Conservation (phyloP, 225 moss, liverwort and hornwort genomes). For the Bryoerythrophyllum caledonicum region DNA sequence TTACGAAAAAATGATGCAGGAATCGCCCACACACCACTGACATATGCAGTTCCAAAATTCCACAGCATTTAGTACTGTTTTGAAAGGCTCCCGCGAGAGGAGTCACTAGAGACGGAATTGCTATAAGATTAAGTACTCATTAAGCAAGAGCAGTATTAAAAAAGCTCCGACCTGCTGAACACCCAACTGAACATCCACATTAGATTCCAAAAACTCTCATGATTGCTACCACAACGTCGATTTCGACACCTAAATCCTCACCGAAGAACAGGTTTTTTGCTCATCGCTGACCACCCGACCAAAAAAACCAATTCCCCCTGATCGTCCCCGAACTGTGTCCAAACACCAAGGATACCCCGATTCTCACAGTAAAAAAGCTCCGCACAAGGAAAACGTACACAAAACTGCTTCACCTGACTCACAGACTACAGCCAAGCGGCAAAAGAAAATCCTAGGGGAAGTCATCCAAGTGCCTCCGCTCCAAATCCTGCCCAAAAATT, state of each 20-base stretch:
- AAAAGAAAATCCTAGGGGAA: not conserved
- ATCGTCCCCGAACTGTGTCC: not conserved
- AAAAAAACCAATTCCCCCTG: not conserved
- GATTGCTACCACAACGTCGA: constrained; percentile 13
- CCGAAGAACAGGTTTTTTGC: constrained; percentile 2
- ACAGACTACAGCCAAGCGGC: constrained; percentile 14
- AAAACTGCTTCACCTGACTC: constrained; percentile 3
- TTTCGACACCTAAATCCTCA: not conserved
- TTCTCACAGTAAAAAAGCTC: not conserved
- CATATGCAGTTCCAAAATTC: too few relatives aligned
- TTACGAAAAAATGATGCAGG: too few relatives aligned
- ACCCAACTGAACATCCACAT: not conserved
- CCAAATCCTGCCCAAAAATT: constrained; percentile 9
- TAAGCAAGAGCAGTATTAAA: not conserved
- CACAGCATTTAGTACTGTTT: constrained; percentile 2
- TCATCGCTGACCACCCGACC: not conserved
- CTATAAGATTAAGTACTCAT: not conserved
- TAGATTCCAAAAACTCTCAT: not conserved
- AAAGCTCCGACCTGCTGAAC: not conserved
- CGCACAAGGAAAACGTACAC: not conserved
- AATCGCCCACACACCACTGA: too few relatives aligned
- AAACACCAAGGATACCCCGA: not conserved
- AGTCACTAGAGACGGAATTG: not conserved
- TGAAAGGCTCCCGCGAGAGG: constrained; percentile 2
- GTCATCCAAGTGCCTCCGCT: not conserved